Conservation (phyloP, 73 alveolate genomes). For the Breviolum minutum region DNA sequence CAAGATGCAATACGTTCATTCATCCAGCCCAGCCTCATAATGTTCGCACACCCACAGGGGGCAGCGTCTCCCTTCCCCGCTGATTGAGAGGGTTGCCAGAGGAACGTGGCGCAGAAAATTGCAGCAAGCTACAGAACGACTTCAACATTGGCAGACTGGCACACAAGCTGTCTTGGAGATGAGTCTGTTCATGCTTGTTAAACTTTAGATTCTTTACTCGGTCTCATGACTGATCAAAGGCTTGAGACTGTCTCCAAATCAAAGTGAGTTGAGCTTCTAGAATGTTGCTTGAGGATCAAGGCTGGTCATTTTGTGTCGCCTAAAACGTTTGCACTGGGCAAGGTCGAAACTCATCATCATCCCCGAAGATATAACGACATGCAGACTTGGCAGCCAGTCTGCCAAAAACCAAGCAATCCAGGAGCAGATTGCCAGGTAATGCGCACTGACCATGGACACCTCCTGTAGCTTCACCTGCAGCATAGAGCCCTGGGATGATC, state of each 20-base stretch:
- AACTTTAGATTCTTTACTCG: too few species aligned
- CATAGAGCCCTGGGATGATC: constrained; percentile 96
- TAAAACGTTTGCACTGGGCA: constrained; percentile 21
- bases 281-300: background rate
- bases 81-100: too few species aligned
- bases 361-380: constrained; percentile 63
- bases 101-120: too few species aligned
- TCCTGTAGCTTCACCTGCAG: constrained; percentile 97
- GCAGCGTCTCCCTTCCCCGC: background rate
- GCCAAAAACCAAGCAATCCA: constrained; percentile 97
- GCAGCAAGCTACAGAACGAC: too few species aligned
- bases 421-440: constrained; percentile 96
- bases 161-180: too few species aligned
- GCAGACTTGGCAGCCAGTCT: constrained; percentile 96
- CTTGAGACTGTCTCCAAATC: too few species aligned
- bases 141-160: too few species aligned
- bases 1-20: too few species aligned
- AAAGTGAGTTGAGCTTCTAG: too few species aligned
- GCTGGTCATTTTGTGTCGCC: background rate
- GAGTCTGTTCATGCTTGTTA: too few species aligned
- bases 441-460: constrained; percentile 97
- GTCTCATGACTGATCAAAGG: too few species aligned
- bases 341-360: constrained; percentile 72
- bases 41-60: constrained; percentile 10
- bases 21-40: background rate